Percentiles rank a stretch among this genome's conserved stretches.
These are phyloP conservation scores for Iris pallida DNA, from an alignment of 116 monocot genomes.

Conservation along the genomic window DNA sequence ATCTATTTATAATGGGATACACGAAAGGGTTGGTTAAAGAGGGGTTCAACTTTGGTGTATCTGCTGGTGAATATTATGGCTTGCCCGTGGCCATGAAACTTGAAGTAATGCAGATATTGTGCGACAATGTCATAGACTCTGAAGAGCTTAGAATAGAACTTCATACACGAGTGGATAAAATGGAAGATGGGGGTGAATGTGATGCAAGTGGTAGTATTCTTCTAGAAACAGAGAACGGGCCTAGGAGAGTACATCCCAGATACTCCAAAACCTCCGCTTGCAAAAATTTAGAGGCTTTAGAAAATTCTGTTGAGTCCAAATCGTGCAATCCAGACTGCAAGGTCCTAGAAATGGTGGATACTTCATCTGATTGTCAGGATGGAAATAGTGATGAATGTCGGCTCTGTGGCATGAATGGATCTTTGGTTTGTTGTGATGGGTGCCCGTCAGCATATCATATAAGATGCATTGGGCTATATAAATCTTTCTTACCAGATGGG, in stretches of 20 bases:
- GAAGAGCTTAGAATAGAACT: slow-evolving; percentile 61
- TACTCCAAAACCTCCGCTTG: slow-evolving; percentile 22
- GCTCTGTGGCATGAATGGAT: slow-evolving; percentile 90
- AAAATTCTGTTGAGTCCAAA: slow-evolving; percentile 12
- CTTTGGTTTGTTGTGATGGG: slow-evolving; percentile 83
- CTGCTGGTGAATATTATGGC: slow-evolving; percentile 48
- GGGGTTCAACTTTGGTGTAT: slow-evolving; percentile 14
- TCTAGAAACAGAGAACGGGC: slow-evolving; percentile 14
- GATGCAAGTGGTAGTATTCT: slow-evolving; percentile 6
- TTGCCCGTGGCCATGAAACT: slow-evolving; percentile 58
- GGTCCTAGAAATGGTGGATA: slow-evolving; percentile 23
- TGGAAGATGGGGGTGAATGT: slow-evolving; percentile 47
- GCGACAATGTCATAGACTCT: slow-evolving; percentile 58
- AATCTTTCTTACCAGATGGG: slow-evolving; percentile 72
- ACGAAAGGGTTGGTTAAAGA: slow-evolving; percentile 27
- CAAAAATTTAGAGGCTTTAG: slow-evolving; percentile 13
- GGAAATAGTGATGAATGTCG: slow-evolving; percentile 81
- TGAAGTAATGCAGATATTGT: slow-evolving; percentile 60
- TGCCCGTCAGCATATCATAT: slow-evolving; percentile 91
- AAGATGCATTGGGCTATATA: slow-evolving; percentile 82
- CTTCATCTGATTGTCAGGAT: slow-evolving; percentile 31
- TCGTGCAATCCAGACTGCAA: slow-evolving; percentile 9
- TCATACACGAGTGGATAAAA: slow-evolving; percentile 28
- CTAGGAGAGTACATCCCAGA: slow-evolving; percentile 35
- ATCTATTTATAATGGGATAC: slow-evolving; percentile 45